Percentiles rank a stretch among this genome's conserved stretches.
Conservation (phyloP, 2,329 filamentous ascomycete genomes). For the Coleophoma cylindrospora region DNA sequence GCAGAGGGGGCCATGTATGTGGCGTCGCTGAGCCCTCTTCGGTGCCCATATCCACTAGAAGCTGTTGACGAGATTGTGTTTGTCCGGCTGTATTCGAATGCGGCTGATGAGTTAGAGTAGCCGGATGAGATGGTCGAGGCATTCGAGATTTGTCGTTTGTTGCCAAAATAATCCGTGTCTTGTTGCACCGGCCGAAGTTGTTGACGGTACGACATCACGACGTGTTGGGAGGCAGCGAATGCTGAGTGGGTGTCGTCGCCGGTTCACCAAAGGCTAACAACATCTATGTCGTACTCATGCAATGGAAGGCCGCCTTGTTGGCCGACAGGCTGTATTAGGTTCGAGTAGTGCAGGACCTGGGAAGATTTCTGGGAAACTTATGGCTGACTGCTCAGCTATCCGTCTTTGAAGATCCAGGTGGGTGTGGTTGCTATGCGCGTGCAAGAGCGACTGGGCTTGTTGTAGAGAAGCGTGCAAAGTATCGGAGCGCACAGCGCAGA, state of each 20-base stretch:
- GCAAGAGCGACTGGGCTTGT: neutral
- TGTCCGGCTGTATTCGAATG: constrained; percentile 52
- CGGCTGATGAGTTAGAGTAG: constrained; percentile 49
- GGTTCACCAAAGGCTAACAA: constrained; percentile 5
- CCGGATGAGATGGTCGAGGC: constrained; percentile 66
- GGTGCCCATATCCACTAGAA: constrained; percentile 64
- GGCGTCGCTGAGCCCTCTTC: constrained; percentile 72
- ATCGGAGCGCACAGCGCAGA: constrained; percentile 16
- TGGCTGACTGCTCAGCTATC: neutral
- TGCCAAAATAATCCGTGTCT: constrained; percentile 36
- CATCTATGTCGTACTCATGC: constrained; percentile 15
- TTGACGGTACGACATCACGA: constrained; percentile 52
- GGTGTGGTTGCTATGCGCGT: neutral
- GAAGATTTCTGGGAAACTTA: neutral
- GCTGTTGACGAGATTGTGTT: constrained; percentile 69
- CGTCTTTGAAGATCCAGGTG: neutral
- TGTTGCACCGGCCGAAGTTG: constrained; percentile 53
- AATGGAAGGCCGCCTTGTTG: constrained; percentile 12
- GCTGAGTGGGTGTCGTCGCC: constrained; percentile 6
- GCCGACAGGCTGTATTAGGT: constrained; percentile 4
- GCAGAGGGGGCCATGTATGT: constrained; percentile 47
- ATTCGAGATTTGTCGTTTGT: constrained; percentile 60
- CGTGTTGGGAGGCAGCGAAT: neutral
- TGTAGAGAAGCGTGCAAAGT: neutral
- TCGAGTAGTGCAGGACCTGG: neutral